Conservation (phyloP, 768 basidiomycete genomes). For the Mycena crocata region DNA sequence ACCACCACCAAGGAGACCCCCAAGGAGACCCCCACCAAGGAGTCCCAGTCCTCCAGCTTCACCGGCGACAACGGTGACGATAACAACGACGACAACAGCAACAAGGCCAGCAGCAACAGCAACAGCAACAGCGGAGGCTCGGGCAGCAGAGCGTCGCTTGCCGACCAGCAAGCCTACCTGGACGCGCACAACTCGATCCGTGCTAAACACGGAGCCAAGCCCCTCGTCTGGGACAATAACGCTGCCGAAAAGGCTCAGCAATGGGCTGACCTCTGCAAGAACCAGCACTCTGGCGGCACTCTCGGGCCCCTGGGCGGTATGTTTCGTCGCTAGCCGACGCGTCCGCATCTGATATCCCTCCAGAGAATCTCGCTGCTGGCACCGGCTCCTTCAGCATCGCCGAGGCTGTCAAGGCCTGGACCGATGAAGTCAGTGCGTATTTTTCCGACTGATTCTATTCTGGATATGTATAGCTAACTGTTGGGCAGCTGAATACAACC, state of each 20-base stretch:
- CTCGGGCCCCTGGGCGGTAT: constrained; percentile 74
- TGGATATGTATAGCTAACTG: neutral
- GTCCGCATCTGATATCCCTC: neutral
- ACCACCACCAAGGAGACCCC: constrained; percentile 15
- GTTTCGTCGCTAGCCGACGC: constrained; percentile 26
- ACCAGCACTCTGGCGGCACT: constrained; percentile 75
- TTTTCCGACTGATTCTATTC: neutral
- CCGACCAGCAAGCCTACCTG: constrained; percentile 67
- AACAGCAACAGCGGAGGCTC: constrained; percentile 44
- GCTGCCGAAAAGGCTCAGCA: constrained; percentile 73
- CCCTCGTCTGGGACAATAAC: constrained; percentile 72
- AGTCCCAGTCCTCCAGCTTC: neutral
- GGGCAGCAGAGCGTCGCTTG: constrained; percentile 44
- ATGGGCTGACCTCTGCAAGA: constrained; percentile 77
- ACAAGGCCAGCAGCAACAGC: constrained; percentile 14
- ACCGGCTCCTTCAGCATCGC: constrained; percentile 67
- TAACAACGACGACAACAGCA: constrained; percentile 25
- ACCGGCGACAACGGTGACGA: neutral
- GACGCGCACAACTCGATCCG: constrained; percentile 72
- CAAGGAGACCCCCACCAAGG: too few species aligned
- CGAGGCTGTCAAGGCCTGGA: constrained; percentile 69
- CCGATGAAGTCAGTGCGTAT: constrained; percentile 72
- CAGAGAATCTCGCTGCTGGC: constrained; percentile 83
- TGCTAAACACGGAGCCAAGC: constrained; percentile 69
- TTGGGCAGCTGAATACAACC: constrained; percentile 63